Base-by-base conservation (phyloP, 2,329 filamentous ascomycete species). In the Colletotrichum falcatum region DNA sequence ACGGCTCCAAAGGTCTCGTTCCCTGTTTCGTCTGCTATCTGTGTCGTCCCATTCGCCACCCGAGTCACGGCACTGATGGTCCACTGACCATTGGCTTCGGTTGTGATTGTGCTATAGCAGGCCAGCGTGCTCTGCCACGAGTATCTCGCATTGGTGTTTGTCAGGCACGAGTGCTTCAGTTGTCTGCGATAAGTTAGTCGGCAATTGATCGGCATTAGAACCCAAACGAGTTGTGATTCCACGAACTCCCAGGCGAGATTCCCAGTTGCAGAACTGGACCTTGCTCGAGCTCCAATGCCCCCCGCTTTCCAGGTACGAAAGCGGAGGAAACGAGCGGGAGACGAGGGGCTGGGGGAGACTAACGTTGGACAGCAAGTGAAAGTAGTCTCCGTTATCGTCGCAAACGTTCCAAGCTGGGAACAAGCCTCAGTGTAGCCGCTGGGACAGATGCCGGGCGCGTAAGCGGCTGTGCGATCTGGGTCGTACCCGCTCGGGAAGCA, bases 41-140 rank as follows among this genome's bases (percentile, higher is more conserved):
- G 26, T 7, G 42, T 37, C 28, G 42, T 49, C 9, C 42, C 56
- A 8, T 60, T n/a, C 18, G 56, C 20, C 18, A 60, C 39, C 39
- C 39, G 14, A 18, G 56, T 60, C 14, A 60, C 56, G 23, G 56
- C 56, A 16, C 37, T 60, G 20, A 60, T 39, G 26, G 56, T 60
- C 56, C 56, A 60, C 18, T n/a, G 28, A 6, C 56, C 56, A 9
- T 60, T 39, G n/a, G 4, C 39, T 20, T 60, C 56, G 39, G 56
- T 60, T 23, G 56, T 60, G 37, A 60, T 60, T 14, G 39, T n/a
- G 39, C 56, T 60, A 39, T 46, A 48, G 39, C 56, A 60, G 2
- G 37, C 26, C 39, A 60, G 56, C 37, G 39, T 60, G 56, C 26
- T 60, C 23, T 60, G 39, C 56, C 56, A 60, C 8, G 56, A 46